A percentile compares a stretch with the other conserved stretches of the same genome.
phyloP scores from a whole-genome alignment of 75 land plant genomes.

The Cryptomeria japonica region DNA sequence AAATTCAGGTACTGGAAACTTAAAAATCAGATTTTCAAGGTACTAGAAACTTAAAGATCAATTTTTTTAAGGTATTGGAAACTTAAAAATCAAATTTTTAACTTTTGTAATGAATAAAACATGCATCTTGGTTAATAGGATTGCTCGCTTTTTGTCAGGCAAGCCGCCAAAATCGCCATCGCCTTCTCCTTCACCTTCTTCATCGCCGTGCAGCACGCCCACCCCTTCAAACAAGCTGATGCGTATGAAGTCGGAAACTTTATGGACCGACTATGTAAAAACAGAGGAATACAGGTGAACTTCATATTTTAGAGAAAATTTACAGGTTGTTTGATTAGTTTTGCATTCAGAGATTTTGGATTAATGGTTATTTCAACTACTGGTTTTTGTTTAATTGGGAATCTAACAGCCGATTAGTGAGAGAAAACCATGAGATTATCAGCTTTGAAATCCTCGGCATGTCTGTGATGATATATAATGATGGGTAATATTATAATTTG shows the following conservation, averaged over 20 bases:
- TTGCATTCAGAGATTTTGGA: neutral
- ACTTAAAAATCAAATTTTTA: neutral
- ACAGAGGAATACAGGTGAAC: conserved; percentile 34
- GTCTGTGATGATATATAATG: neutral
- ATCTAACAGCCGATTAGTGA: neutral
- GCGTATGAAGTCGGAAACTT: conserved; percentile 8
- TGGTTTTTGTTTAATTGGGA: neutral
- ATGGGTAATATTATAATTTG: neutral
- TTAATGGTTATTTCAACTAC: neutral
- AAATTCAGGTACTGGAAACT: neutral
- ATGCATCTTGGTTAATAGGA: neutral
- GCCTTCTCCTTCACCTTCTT: neutral
- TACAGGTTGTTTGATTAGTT: too few relatives aligned
- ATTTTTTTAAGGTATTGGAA: neutral
- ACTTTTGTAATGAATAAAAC: neutral
- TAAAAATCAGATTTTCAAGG: neutral
- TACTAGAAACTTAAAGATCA: neutral
- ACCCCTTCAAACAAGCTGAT: conserved; percentile 2
- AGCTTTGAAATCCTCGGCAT: neutral
- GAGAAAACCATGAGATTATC: neutral
- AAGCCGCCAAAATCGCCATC: conserved; percentile 1
- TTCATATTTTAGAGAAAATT: too few relatives aligned
- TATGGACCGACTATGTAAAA: neutral
- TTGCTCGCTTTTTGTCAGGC: neutral
- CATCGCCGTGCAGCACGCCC: neutral